These are phyloP conservation scores for Lodderomyces margitis DNA, from an alignment of 1,139 yeast genomes.

Conservation along the genomic window DNA sequence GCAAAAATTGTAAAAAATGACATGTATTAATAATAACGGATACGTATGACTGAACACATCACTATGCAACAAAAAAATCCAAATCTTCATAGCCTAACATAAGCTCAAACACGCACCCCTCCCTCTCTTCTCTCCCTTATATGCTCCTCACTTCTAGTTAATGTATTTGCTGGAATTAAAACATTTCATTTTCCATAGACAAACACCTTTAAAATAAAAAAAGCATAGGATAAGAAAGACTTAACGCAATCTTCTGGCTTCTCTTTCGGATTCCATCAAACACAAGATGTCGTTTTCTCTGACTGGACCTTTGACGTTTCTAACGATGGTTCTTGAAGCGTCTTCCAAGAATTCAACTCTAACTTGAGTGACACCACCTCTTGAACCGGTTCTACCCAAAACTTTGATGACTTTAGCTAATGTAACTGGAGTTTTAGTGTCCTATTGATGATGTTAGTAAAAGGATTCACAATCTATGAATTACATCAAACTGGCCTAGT, in stretches of 20 bases:
- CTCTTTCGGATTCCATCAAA: conserved; percentile 99
- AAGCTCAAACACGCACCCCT: background rate
- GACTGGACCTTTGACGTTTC: conserved; percentile 99
- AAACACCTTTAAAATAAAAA: background rate
- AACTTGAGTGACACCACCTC: conserved; percentile 99
- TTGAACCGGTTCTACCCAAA: conserved; percentile 99
- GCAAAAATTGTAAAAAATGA: conserved; percentile 4
- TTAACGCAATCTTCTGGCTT: conserved; percentile 78
- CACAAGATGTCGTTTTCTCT: conserved; percentile 99
- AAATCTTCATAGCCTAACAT: background rate
- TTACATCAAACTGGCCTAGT: background rate
- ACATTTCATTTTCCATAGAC: background rate
- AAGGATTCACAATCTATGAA: background rate
- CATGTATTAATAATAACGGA: conserved; percentile 9
- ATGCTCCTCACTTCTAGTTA: background rate
- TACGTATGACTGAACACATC: conserved; percentile 6
- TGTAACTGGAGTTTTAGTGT: conserved; percentile 94
- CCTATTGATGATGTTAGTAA: conserved; percentile 33
- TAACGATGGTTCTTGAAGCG: conserved; percentile 96
- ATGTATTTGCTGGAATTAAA: background rate
- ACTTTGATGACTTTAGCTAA: conserved; percentile 99
- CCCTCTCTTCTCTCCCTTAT: background rate
- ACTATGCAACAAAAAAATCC: conserved; percentile 1
- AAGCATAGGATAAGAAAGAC: background rate
- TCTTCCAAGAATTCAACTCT: conserved; percentile 99